phyloP scores from a whole-genome alignment of 2,329 filamentous ascomycete species.

The Dactylella cylindrospora region DNA sequence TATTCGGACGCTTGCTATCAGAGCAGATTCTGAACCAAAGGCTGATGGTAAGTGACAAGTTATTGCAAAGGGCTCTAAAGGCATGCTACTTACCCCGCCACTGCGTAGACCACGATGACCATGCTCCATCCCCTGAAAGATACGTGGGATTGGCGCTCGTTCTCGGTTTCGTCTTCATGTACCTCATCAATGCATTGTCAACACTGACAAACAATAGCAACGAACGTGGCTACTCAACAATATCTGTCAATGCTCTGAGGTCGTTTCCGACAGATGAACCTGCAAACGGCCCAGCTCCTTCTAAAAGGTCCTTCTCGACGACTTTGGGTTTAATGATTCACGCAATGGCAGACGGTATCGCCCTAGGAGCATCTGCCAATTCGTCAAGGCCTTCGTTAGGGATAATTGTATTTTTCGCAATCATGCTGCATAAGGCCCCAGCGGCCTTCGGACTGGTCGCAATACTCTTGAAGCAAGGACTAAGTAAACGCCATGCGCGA shows the following conservation, averaged over 20 bases:
- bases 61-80: too few species aligned
- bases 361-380: conserved; percentile 85
- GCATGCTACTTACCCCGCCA: too few species aligned
- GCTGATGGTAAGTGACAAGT: neutral
- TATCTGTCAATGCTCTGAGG: conserved; percentile 61
- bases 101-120: conserved; percentile 52
- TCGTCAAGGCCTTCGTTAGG: conserved; percentile 72
- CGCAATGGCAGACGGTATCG: conserved; percentile 90
- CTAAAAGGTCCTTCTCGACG: conserved; percentile 59
- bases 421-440: conserved; percentile 96
- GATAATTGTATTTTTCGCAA: conserved; percentile 90
- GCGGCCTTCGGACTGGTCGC: conserved; percentile 94
- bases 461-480: conserved; percentile 82
- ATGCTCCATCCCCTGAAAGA: conserved; percentile 62
- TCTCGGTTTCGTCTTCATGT: conserved; percentile 92
- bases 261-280: conserved; percentile 48
- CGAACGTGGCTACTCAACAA: conserved; percentile 72
- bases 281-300: conserved; percentile 47
- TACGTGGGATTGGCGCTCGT: conserved; percentile 87
- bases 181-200: conserved; percentile 84
- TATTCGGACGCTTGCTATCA: neutral
- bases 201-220: conserved; percentile 68
- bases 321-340: conserved; percentile 96
- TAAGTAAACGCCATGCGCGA: conserved; percentile 80
- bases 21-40: conserved; percentile 1